Evolutionary conservation across 371 early-diverging fungal genomes (phyloP), one percentile per base, ranked within the genome.

Genomic region (Entomophthora muscae): DNA sequence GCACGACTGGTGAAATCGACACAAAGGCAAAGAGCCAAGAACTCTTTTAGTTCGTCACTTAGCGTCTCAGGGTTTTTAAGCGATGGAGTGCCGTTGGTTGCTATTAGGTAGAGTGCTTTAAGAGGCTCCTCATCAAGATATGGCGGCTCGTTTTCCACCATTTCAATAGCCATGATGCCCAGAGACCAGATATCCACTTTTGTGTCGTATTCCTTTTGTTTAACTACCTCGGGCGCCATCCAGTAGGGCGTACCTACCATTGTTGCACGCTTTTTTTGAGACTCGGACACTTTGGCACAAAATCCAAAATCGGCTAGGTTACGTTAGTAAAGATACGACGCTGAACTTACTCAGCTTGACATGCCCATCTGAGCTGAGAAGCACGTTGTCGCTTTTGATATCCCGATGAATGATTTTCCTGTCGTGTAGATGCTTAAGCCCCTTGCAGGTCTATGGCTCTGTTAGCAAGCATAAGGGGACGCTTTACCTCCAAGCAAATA

Each of bases 121-220:
- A 95, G 74, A 22, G 93, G 90, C 66, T 93, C 90, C 72, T 93
- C 96, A 63, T 94, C 90, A 69, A 95, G 73, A 71, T 96, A 98
- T 33, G 99, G 99, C 28, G 96, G 96, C 74, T 93, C 94, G 60
- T 91, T 90, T 71, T 96, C 95, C 67, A 95, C 83, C 92, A 98
- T 92, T 75, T 98, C 97, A 69, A 96, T 97, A 0, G 94, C 90
- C 88, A 93, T 90, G 65, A 95, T 92, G 61, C 93, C 91, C 60
- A 90, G 69, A 2, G 92, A 90, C 95, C 95, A 95, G 63, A 92
- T 83, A 74, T 95, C 96, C 10, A 90, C 89, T 73, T 86, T 88
- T 63, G 80, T 80, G 17, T 89, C 91, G 70, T 95, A 96, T 58
- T 90, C 86, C 71, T 89, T 88, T 65, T 88, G 89, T 73, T 80